Base-by-base conservation (phyloP, 2,329 filamentous ascomycete species). In the Sarocladium brachiariae region DNA sequence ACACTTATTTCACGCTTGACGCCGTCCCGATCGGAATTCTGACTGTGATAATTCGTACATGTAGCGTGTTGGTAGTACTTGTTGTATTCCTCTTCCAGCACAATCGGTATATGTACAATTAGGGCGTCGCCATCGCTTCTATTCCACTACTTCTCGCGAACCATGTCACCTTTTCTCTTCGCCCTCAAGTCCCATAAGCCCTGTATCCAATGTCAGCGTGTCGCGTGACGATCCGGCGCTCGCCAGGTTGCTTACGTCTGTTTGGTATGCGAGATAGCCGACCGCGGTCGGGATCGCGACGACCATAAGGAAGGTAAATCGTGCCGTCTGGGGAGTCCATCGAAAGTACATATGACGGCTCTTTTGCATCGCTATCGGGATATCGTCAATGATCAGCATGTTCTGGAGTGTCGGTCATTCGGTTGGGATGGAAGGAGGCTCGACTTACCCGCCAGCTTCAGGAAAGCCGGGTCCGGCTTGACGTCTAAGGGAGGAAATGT, bases 311-410 rank as follows among this genome's bases (percentile, higher is more conserved):
- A 96, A 81, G 4, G 85, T 84, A 62, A 96, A 70, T 72, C 81
- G 83, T 25, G 89, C 89, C 41, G 89, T 95, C 63, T 87, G 79
- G 49, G 83, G 80, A 31, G 87, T 97, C 89, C 89, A 97, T 69
- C 89, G 81, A 80, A 97, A 99, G 80, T 89, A 96, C 73, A 89
- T 89, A 80, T 91, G 86, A 58, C 93, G 86, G 75, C 88, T 89
- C 63, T 80, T 75, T 63, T 79, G 81, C 83, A 96, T 87, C 67
- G 86, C 91, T 96, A 62, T 60, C 53, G 31, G 52, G 16, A 33
- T 9, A 11, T 9, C n/a, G 46, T 49, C 31, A 49, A 31, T 14
- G 30, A 46, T 46, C 49, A 19, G 18, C 30, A 8, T 27, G 34
- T 39, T 52, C 57, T 46, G 54, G 46, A 21, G 11, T 8, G 8